Evolutionary conservation across 179 eudicot species (phyloP), one percentile per base, ranked within the genome.

Genomic region (Carnegiea gigantea): DNA sequence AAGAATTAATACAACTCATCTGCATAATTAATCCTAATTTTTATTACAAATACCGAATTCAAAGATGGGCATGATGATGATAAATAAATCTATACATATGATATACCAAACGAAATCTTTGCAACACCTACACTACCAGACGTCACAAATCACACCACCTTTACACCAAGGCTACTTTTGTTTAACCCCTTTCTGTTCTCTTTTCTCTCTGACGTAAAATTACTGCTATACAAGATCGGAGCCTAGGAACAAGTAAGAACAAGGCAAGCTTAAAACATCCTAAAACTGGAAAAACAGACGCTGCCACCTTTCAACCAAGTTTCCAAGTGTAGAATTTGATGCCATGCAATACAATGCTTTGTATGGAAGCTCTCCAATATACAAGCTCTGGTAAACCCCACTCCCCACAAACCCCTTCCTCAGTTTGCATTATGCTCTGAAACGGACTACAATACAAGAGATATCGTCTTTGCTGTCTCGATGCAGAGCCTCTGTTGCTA

Each of bases 391-490:
- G 23, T 8, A 4, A 4, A 5, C 3, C 44, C 0, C 44, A 40
- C 65, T 21, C 65, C 65, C 24, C 23, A 18, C 7, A 30, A 18
- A 18, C 65, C 83, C 33, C 18, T 23, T 24, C 28, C 26, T 62
- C 68, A 21, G 30, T 62, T 62, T 30, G 68, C 24, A 65, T 78
- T 46, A 78, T 73, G 77, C 74, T 70, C 48, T 28, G 80, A 89
- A 87, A 59, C 91, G 91, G 33, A 90, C 86, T 23, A 90, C 91
- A 17, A 90, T 83, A 43, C 90, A 87, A 13, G 91, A 88, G 81
- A 88, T 87, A 76, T 90, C 92, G 28, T 88, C 90, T 67, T 88
- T 88, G 83, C 92, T 90, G 54, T 87, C 87, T 59, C 85, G 88
- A 9, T 78, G n/a, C 51, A 86, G 84, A 73, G 91, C 85, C 67